phyloP scores from a whole-genome alignment of 352 stramenopile species.

The Phytophthora litchii region DNA sequence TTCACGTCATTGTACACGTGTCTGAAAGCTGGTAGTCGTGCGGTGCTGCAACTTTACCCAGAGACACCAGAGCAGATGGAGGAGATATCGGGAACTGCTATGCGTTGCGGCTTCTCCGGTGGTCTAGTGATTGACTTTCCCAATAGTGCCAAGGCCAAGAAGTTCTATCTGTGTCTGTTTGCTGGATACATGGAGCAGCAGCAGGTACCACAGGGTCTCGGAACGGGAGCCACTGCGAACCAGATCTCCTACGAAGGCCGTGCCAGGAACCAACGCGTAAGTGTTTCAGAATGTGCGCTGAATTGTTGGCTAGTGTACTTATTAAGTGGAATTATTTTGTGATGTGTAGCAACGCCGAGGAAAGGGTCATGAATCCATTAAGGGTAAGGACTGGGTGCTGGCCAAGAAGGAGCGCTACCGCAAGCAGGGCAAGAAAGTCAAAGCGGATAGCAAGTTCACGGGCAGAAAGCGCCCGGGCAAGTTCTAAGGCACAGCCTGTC shows the following conservation, averaged over 20 bases:
- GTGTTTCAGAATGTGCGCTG: conserved; percentile 7
- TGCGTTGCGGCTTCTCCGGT: conserved; percentile 92
- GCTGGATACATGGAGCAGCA: conserved; percentile 88
- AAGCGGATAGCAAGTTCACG: conserved; percentile 98
- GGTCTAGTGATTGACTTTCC: conserved; percentile 99
- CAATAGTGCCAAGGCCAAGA: conserved; percentile 99
- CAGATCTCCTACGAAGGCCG: conserved; percentile 73
- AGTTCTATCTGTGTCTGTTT: conserved; percentile 99
- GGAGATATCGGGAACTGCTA: conserved; percentile 89
- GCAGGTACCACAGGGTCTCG: conserved; percentile 86
- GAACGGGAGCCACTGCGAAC: conserved; percentile 51
- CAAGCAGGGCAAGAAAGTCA: conserved; percentile 97
- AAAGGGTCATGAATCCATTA: conserved; percentile 62
- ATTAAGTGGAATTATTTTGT: conserved; percentile 3
- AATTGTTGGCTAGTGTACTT: conserved; percentile 6
- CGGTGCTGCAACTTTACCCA: conserved; percentile 99
- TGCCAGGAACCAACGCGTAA: conserved; percentile 58
- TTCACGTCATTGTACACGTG: conserved; percentile 95
- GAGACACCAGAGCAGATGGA: conserved; percentile 97
- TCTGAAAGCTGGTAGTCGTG: conserved; percentile 87
- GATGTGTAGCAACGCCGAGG: conserved; percentile 51
- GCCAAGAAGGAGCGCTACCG: conserved; percentile 98
- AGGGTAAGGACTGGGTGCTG: conserved; percentile 95
- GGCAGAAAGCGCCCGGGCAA: conserved; percentile 94
- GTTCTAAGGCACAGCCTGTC: conserved; percentile 84